Base-by-base conservation (phyloP, 169 alveolate genomes). In the Condylostoma magnum region DNA sequence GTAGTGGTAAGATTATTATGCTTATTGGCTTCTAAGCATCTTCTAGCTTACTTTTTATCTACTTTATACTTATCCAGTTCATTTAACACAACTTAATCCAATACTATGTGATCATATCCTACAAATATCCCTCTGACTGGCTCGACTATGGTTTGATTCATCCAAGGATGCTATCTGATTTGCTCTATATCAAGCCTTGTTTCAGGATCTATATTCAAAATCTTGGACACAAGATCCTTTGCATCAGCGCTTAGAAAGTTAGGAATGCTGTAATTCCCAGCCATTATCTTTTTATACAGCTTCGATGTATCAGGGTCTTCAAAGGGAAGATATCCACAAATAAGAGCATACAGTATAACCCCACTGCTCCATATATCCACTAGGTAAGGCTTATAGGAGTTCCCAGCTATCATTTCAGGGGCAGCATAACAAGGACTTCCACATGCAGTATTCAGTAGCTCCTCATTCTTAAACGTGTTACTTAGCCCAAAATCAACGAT, bases 281-380 rank as follows among this genome's bases (percentile, higher is more conserved):
- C 57, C 50, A 89, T 52, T 28, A 93, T 93, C 66, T 89, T 87
- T 77, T 89, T 80, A 71, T 90, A 93, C 37, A 93, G 79, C 10
- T 67, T 80, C 2, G 90, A 77, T 0, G 95, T 93, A 41, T 90
- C 83, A 47, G 75, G 83, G 69, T 89, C 96, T 82, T 94, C 98
- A 68, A 94, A 94, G 50, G 98, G 98, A 4, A 95, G 83, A 80
- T 88, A 92, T 2, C 98, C 98, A 52, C 96, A 93, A 15, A 92
- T 76, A 81, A 95, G 78, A 0, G 98, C 97, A 66, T 69, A 95
- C 25, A 95, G 86, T 33, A 95, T 89, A 4, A 95, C 90, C 5
- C 97, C 95, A 66, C 89, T 73, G 43, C 90, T 80, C 92, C 94
- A 90, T 28, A 90, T 60, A 69, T 87, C 96, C 31, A 83, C 84